phyloP scores from a whole-genome alignment of 2,329 filamentous ascomycete species.

The Clonostachys chloroleuca region DNA sequence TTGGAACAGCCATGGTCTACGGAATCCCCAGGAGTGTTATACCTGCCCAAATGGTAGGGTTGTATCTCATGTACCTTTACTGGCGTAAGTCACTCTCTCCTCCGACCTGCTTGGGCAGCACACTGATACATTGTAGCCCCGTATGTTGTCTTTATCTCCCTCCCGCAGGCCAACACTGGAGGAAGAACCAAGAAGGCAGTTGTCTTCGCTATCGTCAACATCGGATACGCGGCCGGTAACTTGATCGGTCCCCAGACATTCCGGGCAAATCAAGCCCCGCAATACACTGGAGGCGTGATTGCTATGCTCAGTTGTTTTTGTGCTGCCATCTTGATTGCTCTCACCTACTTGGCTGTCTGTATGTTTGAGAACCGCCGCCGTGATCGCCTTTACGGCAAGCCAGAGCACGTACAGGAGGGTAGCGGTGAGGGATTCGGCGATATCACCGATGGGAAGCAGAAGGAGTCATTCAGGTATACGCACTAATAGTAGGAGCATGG shows the following conservation, averaged over 20 bases:
- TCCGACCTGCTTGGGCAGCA: background rate
- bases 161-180: background rate
- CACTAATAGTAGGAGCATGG: slow-evolving; percentile 2
- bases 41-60: background rate
- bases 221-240: background rate
- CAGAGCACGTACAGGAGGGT: slow-evolving; percentile 4
- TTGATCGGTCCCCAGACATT: background rate
- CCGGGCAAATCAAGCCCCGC: background rate
- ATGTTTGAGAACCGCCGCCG: slow-evolving; percentile 2
- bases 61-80: slow-evolving; percentile 2
- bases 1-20: slow-evolving; percentile 1
- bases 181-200: background rate
- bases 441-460: slow-evolving; percentile 8
- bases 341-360: background rate
- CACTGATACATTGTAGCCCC: background rate
- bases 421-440: slow-evolving; percentile 7
- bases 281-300: background rate
- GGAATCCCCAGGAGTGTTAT: background rate
- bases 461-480: slow-evolving; percentile 8
- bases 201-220: background rate
- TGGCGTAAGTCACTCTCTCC: slow-evolving; percentile 1
- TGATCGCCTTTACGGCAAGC: slow-evolving; percentile 8
- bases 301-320: background rate
- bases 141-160: background rate
- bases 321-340: background rate